Conservation (phyloP, 345 rosid genomes). For the Mallotus nudiflorus region DNA sequence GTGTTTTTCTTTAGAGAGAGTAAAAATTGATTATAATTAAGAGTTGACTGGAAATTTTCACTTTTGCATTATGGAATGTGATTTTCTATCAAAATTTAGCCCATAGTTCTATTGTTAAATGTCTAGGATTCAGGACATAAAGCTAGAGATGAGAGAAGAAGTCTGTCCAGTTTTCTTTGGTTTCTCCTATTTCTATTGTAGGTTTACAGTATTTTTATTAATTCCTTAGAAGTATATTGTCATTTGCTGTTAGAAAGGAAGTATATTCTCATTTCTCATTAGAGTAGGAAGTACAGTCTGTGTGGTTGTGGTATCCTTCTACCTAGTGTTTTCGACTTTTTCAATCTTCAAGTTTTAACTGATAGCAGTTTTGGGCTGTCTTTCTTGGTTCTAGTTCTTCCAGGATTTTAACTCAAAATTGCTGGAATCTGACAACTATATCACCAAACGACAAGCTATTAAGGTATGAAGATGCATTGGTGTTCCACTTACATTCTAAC, state of each 20-base stretch:
- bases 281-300: too few relatives aligned
- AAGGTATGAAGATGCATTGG: conserved; percentile 50
- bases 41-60: background rate
- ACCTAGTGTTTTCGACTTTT: too few relatives aligned
- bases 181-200: too few relatives aligned
- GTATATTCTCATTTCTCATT: too few relatives aligned
- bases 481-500: background rate
- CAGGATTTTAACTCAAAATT: conserved; percentile 83
- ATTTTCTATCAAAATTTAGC: background rate
- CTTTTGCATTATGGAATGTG: background rate
- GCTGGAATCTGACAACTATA: conserved; percentile 86
- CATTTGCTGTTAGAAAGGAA: too few relatives aligned
- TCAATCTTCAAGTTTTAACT: too few relatives aligned
- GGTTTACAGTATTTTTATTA: too few relatives aligned
- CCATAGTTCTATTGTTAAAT: background rate
- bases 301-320: too few relatives aligned
- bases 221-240: too few relatives aligned
- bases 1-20: background rate
- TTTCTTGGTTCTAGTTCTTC: conserved; percentile 68
- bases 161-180: too few relatives aligned
- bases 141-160: background rate
- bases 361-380: too few relatives aligned
- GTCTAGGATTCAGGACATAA: background rate
- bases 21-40: background rate
- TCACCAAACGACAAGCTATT: conserved; percentile 91